These are phyloP conservation scores for Chondrus crispus DNA, from an alignment of 23 red algal genomes.

Conservation along the genomic window DNA sequence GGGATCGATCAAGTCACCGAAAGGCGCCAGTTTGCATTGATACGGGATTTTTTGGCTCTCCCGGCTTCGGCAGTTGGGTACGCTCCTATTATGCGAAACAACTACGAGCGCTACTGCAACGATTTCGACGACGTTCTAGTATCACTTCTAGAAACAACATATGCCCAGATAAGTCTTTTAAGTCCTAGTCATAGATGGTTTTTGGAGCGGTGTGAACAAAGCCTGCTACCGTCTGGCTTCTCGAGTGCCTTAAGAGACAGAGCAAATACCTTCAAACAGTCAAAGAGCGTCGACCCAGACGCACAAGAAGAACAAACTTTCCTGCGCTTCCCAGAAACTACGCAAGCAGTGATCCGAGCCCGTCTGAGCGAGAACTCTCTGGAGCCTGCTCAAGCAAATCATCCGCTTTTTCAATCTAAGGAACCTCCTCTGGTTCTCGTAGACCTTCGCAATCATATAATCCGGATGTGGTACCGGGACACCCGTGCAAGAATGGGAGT, in stretches of 20 bases:
- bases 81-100: slow-evolving; percentile 4
- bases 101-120: slow-evolving; percentile 41
- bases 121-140: slow-evolving; percentile 36
- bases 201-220: not conserved
- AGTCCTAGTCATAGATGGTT: slow-evolving; percentile 5
- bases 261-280: not conserved
- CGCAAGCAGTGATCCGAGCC: slow-evolving; percentile 51
- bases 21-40: slow-evolving; percentile 27
- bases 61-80: slow-evolving; percentile 33
- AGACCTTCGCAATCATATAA: slow-evolving; percentile 91
- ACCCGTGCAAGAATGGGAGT: not conserved
- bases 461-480: slow-evolving; percentile 84
- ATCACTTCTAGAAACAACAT: slow-evolving; percentile 36
- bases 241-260: not conserved
- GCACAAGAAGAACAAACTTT: slow-evolving; percentile 5
- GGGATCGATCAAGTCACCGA: slow-evolving; percentile 15
- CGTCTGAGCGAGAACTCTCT: slow-evolving; percentile 48
- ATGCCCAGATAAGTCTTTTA: not conserved
- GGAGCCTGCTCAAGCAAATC: slow-evolving; percentile 41
- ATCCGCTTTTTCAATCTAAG: slow-evolving; percentile 39
- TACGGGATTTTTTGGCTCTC: slow-evolving; percentile 47
- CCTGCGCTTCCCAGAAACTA: slow-evolving; percentile 27
- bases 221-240: not conserved
- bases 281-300: not conserved
- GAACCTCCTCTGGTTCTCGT: slow-evolving; percentile 6